These are phyloP conservation scores for Macadamia integrifolia DNA, from an alignment of 164 flowering plant species.

Conservation along the genomic window DNA sequence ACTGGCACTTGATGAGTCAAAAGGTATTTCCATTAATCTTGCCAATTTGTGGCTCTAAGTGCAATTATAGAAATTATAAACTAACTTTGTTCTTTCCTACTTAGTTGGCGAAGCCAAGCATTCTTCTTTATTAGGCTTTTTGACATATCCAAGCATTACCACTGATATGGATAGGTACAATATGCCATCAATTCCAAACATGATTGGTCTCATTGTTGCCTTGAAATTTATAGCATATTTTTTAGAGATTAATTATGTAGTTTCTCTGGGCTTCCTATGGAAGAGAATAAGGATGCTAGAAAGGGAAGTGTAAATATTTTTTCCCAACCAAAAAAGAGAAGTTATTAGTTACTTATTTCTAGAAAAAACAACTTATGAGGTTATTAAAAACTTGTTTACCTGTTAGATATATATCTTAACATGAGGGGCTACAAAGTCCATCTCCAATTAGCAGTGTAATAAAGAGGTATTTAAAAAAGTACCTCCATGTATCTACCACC, in stretches of 20 bases:
- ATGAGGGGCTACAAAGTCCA: too few relatives aligned
- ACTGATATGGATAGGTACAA: conserved; percentile 61
- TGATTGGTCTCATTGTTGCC: neutral
- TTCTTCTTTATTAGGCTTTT: conserved; percentile 38
- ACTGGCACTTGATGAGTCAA: too few relatives aligned
- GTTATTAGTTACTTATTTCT: too few relatives aligned
- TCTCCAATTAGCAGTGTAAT: too few relatives aligned
- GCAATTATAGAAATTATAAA: neutral
- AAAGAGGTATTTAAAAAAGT: too few relatives aligned
- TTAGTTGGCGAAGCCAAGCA: conserved; percentile 74
- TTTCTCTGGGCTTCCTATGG: neutral
- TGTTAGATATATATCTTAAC: too few relatives aligned
- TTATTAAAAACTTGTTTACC: neutral
- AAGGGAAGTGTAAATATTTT: neutral
- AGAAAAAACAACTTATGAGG: too few relatives aligned
- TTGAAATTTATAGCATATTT: neutral
- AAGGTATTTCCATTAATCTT: conserved; percentile 12
- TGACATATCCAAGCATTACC: conserved; percentile 34
- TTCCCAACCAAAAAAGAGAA: neutral
- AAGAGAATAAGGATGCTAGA: neutral
- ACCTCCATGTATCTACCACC: too few relatives aligned
- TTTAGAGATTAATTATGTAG: too few relatives aligned
- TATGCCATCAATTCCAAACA: neutral
- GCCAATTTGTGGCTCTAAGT: conserved; percentile 4
- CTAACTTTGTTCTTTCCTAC: conserved; percentile 6